Conservation (phyloP, 192 early-diverging fungal genomes). For the Oehlia diaphana region DNA sequence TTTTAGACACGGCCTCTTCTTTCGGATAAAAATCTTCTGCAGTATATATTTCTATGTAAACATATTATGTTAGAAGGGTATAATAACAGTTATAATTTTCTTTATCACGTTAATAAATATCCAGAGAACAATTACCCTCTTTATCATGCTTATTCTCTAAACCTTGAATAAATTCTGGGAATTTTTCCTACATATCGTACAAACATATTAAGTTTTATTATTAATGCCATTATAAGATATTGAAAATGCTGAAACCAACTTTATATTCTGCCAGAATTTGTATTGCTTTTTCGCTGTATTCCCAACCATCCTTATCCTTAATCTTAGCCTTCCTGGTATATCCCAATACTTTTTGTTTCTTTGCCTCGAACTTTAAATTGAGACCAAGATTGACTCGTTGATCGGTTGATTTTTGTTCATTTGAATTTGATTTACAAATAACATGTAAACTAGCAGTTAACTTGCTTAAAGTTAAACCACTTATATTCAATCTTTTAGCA, state of each 20-base stretch:
- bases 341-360: conserved; percentile 83
- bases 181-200: conserved; percentile 24
- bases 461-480: conserved; percentile 72
- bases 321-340: conserved; percentile 75
- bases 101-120: too few species aligned
- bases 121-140: conserved; percentile 24
- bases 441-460: conserved; percentile 82
- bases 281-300: conserved; percentile 79
- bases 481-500: conserved; percentile 65
- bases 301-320: conserved; percentile 78
- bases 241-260: conserved; percentile 38
- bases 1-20: conserved; percentile 43
- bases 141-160: conserved; percentile 40
- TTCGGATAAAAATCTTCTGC: conserved; percentile 62
- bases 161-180: conserved; percentile 54
- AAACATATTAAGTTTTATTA: neutral
- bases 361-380: conserved; percentile 88
- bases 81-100: too few species aligned
- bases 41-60: conserved; percentile 52
- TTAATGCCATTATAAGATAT: neutral
- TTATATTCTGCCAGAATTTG: conserved; percentile 74
- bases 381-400: conserved; percentile 77
- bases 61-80: conserved; percentile 22
- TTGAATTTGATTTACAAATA: conserved; percentile 40
- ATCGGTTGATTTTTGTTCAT: conserved; percentile 36